Evolutionary conservation across 148 eudicot species (phyloP), one percentile per base, ranked within the genome.

Genomic region (Rheum nobile): DNA sequence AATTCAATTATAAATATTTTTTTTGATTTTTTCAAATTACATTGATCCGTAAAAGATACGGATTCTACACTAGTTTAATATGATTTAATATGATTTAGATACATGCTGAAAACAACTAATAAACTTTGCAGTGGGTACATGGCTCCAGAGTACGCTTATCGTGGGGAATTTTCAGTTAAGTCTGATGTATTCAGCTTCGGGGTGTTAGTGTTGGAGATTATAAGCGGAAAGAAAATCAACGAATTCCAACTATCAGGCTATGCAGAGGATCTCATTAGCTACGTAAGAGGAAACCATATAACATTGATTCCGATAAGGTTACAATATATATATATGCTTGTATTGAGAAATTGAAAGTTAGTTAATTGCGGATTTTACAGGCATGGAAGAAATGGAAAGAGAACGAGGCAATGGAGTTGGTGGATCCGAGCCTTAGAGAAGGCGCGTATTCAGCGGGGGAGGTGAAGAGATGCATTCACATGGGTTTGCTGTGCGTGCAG

Each of bases 111-210:
- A 14, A 22, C 4, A 29, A 11, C 10, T 21, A 48, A 43, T 37
- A n/a, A 26, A 63, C 0, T 12, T 7, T 76, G 68, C 74, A 89
- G 88, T 69, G 93, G 93, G 6, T 89, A 89, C 61, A 89, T 87
- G 87, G 72, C 87, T n/a, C 90, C 86, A 6, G 88, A 87, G 32
- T 89, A 85, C 39, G 84, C 78, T 42, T 46, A 79, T 50, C 78
- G 75, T 5, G 93, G 89, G 32, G 22, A 57, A 4, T 87, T 84
- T 44, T 87, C 90, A 0, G 79, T 68, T 1, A 87, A 85, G 39
- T 85, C 89, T 0, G 89, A 87, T 74, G 85, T 89, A 2, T 89
- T 61, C 55, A 85, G 93, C 74, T 87, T 85, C n/a, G 93, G 89
- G 0, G 78, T 87, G 5, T 50, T 89, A 9, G 61, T 87, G 22